These are phyloP conservation scores for Mycena sp. DNA, from an alignment of 1,284 basidiomycete genomes.

Conservation along the genomic window DNA sequence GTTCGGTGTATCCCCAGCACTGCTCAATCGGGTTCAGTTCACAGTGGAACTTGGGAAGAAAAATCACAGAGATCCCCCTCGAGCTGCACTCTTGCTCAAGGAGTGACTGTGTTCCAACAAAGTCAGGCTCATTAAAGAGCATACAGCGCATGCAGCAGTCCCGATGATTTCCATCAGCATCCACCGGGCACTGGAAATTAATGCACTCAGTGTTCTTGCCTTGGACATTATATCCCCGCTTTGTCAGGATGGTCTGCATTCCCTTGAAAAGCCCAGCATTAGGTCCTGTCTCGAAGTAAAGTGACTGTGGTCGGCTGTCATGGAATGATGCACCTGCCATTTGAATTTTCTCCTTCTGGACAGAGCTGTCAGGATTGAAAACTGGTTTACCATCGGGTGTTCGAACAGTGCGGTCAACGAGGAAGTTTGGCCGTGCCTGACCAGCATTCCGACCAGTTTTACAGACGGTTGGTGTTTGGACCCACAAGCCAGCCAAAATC, in stretches of 20 bases:
- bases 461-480: background rate
- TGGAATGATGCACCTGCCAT: constrained; percentile 44
- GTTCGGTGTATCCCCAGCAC: too few species aligned
- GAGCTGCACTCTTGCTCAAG: too few species aligned
- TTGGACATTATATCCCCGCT: constrained; percentile 32
- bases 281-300: constrained; percentile 44
- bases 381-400: constrained; percentile 31
- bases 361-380: constrained; percentile 37
- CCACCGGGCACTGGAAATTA: constrained; percentile 28
- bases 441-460: constrained; percentile 33
- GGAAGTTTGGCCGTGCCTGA: constrained; percentile 21
- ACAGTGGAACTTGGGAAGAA: too few species aligned
- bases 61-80: too few species aligned
- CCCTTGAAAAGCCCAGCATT: constrained; percentile 46
- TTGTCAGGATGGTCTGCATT: constrained; percentile 44
- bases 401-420: constrained; percentile 20
- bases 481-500: constrained; percentile 44
- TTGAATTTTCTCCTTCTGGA: constrained; percentile 37
- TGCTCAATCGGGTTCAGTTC: too few species aligned
- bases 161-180: background rate
- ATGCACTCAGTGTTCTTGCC: constrained; percentile 33
- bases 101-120: too few species aligned
- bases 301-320: constrained; percentile 40
- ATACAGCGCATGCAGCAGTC: constrained; percentile 40
- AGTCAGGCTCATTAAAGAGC: constrained; percentile 44